Evolutionary conservation across 345 rosid species (phyloP).

Genomic region (Erysimum cheiranthoides): DNA sequence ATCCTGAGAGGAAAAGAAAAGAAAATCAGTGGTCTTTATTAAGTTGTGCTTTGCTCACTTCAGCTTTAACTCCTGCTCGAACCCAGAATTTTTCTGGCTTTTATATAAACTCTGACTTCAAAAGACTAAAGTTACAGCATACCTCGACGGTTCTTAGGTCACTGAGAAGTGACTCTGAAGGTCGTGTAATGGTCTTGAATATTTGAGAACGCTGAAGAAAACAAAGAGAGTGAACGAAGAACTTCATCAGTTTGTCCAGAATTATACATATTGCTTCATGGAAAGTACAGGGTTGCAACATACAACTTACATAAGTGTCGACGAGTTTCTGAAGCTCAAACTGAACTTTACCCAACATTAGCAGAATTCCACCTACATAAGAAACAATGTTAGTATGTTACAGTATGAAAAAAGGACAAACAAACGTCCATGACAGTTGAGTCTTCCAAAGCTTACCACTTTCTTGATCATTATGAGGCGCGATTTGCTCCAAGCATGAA

Average conservation of each 20-base stretch:
- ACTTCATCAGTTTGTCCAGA: conserved; percentile 16
- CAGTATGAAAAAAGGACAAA: conserved; percentile 2
- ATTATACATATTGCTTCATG: conserved; percentile 7
- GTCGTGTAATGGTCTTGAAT: conserved; percentile 79
- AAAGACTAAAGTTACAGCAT: conserved; percentile 18
- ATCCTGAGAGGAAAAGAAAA: conserved; percentile 61
- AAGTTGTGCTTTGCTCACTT: neutral
- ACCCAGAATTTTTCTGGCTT: neutral
- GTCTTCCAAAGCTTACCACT: conserved; percentile 57
- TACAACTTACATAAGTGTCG: conserved; percentile 86
- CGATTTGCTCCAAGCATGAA: conserved; percentile 78
- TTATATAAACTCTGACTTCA: neutral
- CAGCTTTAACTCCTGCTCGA: neutral
- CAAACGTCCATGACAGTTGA: neutral
- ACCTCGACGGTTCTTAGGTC: conserved; percentile 98
- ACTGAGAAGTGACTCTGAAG: conserved; percentile 90
- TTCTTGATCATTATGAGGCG: conserved; percentile 77
- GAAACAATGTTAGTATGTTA: conserved; percentile 18
- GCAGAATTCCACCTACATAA: conserved; percentile 67
- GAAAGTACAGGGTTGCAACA: conserved; percentile 25
- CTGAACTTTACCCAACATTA: conserved; percentile 80
- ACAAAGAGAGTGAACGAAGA: conserved; percentile 23
- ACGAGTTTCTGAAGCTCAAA: conserved; percentile 86
- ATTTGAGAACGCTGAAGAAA: conserved; percentile 76
- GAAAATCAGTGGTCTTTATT: neutral